These are phyloP conservation scores for Hymenoscyphus occultus DNA, from an alignment of 2,329 filamentous ascomycete species.

Conservation along the genomic window DNA sequence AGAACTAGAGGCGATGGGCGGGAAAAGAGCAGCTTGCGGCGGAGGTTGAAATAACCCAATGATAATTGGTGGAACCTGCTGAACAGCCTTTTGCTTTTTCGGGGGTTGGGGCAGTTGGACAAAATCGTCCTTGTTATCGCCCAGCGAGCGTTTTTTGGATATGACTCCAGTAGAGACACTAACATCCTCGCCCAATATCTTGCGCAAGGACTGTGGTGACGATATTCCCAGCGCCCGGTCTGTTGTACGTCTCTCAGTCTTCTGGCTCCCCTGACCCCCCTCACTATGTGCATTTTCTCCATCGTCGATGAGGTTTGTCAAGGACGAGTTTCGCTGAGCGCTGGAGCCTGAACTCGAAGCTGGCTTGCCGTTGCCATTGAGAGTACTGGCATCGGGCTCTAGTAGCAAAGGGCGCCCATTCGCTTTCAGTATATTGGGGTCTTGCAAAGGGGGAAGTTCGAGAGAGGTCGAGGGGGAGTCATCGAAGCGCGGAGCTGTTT, in stretches of 20 bases:
- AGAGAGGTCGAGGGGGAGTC: constrained; percentile 41
- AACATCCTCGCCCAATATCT: constrained; percentile 36
- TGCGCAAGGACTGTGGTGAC: constrained; percentile 36
- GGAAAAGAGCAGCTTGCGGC: constrained; percentile 56
- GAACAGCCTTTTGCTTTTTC: constrained; percentile 59
- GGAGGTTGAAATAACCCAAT: constrained; percentile 62
- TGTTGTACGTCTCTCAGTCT: constrained; percentile 15
- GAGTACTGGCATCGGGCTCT: constrained; percentile 46
- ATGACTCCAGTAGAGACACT: constrained; percentile 26
- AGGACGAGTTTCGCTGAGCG: constrained; percentile 18
- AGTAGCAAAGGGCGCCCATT: constrained; percentile 47
- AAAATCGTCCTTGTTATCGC: constrained; percentile 57
- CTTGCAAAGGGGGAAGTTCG: constrained; percentile 55
- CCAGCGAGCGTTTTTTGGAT: constrained; percentile 53
- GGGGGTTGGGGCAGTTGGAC: constrained; percentile 62
- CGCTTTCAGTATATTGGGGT: constrained; percentile 44
- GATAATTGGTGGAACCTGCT: constrained; percentile 61
- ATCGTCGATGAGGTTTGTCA: constrained; percentile 21
- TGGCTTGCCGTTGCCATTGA: constrained; percentile 24
- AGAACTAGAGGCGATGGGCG: constrained; percentile 57
- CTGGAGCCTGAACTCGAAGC: constrained; percentile 9
- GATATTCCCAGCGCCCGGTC: constrained; percentile 32
- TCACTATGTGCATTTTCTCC: constrained; percentile 35
- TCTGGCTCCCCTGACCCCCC: constrained; percentile 15
- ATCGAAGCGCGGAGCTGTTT: constrained; percentile 18